Evolutionary conservation across 1,284 basidiomycete species (phyloP).

Genomic region (Sanghuangporus weigelae): DNA sequence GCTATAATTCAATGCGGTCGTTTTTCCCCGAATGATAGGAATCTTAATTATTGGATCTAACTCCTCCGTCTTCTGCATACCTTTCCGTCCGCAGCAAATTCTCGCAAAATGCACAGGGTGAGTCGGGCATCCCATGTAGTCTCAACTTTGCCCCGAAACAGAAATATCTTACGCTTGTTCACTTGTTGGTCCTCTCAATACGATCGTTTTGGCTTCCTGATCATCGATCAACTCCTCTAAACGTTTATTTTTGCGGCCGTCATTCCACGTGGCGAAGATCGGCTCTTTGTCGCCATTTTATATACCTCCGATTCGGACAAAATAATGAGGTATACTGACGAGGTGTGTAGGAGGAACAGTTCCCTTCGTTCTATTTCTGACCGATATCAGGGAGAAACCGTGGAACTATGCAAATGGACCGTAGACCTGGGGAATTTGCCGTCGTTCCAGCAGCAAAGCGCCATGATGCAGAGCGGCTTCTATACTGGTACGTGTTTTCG

Average conservation of each 20-base stretch:
- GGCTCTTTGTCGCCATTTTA: slow-evolving; percentile 69
- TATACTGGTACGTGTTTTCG: slow-evolving; percentile 55
- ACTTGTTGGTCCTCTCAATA: not conserved
- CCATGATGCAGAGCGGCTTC: slow-evolving; percentile 52
- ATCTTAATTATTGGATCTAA: slow-evolving; percentile 21
- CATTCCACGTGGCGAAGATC: slow-evolving; percentile 41
- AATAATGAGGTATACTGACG: slow-evolving; percentile 76
- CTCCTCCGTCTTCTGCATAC: slow-evolving; percentile 15
- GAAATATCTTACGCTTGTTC: not conserved
- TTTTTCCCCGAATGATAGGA: slow-evolving; percentile 17
- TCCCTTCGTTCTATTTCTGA: slow-evolving; percentile 6
- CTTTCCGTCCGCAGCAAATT: slow-evolving; percentile 52
- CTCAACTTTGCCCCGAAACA: no score
- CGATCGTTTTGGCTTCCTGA: not conserved
- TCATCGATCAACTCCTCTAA: slow-evolving; percentile 11
- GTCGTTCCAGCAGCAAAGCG: slow-evolving; percentile 65
- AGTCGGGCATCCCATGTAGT: slow-evolving; percentile 14
- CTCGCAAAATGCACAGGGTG: slow-evolving; percentile 61
- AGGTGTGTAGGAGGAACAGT: slow-evolving; percentile 34
- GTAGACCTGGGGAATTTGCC: slow-evolving; percentile 74
- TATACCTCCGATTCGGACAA: slow-evolving; percentile 70
- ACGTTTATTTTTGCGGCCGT: slow-evolving; percentile 1
- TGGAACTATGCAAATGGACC: slow-evolving; percentile 80
- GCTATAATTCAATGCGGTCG: slow-evolving; percentile 3
- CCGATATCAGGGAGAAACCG: slow-evolving; percentile 49